Evolutionary conservation across 139 green algal genomes (phyloP), one percentile per base, ranked within the genome.

Genomic region (Prasinococcaceae sp.): DNA sequence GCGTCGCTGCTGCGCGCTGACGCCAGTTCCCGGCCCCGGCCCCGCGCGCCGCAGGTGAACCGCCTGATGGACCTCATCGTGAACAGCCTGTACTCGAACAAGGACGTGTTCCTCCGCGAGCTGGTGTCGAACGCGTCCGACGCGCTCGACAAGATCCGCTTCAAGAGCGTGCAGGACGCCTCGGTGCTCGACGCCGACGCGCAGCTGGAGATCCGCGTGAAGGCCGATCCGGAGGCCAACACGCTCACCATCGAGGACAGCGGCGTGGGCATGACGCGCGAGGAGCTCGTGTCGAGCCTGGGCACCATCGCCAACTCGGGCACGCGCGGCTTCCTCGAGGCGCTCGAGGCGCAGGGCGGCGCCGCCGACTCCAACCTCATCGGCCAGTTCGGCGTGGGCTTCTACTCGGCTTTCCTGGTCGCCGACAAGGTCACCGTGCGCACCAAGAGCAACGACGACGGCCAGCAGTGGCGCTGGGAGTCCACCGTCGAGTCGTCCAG

Each of bases 21-120:
- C n/a, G n/a, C n/a, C n/a, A n/a, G n/a, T n/a, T n/a, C n/a, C n/a
- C n/a, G n/a, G n/a, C n/a, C n/a, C n/a, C n/a, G n/a, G n/a, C n/a
- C n/a, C n/a, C n/a, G n/a, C n/a, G n/a, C n/a, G n/a, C n/a, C 38
- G 8, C 66, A 94, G 84, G 84, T 96, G 2, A 83, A 93, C 71
- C 77, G 88, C 28, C 73, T 98, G 35, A 86, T 98, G 85, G 88
- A 96, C 72, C 86, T 98, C 69, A 98, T 98, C 42, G 84, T 98
- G n/a, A 94, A 98, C 81, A 84, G 66, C 41, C 75, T 98, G 43
- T 98, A 98, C 84, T 63, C 39, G 43, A 68, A 77, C 55, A 66
- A 64, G 32, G 71, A 79, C 33, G 63, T 79, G 12, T 84, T 68
- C 53, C 41, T 76, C 4, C 50, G 65, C 6, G 58, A 76, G 29